Conservation (phyloP, 768 basidiomycete genomes). For the Antrodiella citrinella region DNA sequence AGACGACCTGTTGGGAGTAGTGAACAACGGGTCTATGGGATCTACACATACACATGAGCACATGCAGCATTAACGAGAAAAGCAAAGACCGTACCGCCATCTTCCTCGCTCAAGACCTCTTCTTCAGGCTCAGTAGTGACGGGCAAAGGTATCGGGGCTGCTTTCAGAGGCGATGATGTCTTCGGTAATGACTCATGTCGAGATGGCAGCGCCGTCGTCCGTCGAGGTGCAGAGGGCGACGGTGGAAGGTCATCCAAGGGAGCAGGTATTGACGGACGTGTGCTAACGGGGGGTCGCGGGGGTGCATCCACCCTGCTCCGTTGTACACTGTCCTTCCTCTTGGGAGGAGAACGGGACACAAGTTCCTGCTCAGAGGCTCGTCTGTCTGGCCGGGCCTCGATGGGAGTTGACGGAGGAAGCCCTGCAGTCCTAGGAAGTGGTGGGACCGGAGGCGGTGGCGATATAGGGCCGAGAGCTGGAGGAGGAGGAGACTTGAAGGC, state of each 20-base stretch:
- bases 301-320: too few relatives aligned
- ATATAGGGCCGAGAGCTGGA: not conserved
- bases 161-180: not conserved
- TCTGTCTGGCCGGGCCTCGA: not conserved
- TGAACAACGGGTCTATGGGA: slow-evolving; percentile 61
- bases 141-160: not conserved
- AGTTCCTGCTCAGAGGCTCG: not conserved
- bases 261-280: too few relatives aligned
- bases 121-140: slow-evolving; percentile 12
- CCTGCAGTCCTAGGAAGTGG: slow-evolving; percentile 2
- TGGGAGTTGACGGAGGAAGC: not conserved
- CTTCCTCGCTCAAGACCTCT: slow-evolving; percentile 46
- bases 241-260: too few relatives aligned
- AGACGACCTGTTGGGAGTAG: slow-evolving; percentile 35
- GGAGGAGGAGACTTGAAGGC: slow-evolving; percentile 2
- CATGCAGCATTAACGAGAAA: not conserved
- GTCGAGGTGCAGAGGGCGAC: not conserved
- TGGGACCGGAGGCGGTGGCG: slow-evolving; percentile 3
- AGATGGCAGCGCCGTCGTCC: not conserved
- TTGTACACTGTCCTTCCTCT: slow-evolving; percentile 6
- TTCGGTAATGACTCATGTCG: not conserved
- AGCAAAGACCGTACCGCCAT: slow-evolving; percentile 41
- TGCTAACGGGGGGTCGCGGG: too few relatives aligned
- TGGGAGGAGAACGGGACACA: slow-evolving; percentile 8
- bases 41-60: slow-evolving; percentile 31